A percentile compares a stretch with the other conserved stretches of the same genome.
Evolutionary conservation across 2,329 filamentous ascomycete species (phyloP).

Genomic region (Ceratocystis cubensis): DNA sequence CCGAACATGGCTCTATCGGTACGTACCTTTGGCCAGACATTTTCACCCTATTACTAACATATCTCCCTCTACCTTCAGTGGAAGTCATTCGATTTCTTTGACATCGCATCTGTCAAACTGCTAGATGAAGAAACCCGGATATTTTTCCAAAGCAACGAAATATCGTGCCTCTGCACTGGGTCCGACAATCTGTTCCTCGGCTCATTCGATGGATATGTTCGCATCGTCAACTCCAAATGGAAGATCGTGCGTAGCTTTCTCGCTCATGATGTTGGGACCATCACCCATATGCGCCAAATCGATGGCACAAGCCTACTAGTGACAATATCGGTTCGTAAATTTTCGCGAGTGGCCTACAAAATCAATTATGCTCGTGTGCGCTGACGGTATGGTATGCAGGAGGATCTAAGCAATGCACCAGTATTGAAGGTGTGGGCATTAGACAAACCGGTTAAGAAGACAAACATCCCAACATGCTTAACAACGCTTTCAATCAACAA

Average conservation of each 20-base stretch:
- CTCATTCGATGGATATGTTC: conserved; percentile 70
- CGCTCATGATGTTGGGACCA: conserved; percentile 65
- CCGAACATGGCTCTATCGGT: conserved; percentile 20
- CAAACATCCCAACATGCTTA: conserved; percentile 73
- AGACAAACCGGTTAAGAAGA: conserved; percentile 89
- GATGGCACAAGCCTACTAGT: conserved; percentile 76
- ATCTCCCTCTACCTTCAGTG: conserved; percentile 46
- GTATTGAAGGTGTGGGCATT: conserved; percentile 95
- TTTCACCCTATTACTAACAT: neutral
- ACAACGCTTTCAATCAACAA: conserved; percentile 80
- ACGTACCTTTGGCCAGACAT: neutral
- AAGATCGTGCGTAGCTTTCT: conserved; percentile 78
- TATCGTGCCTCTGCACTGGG: conserved; percentile 73
- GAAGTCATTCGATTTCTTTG: conserved; percentile 99
- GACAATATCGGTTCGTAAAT: conserved; percentile 49
- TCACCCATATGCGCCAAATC: conserved; percentile 87
- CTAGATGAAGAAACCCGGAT: conserved; percentile 65
- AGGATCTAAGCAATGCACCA: conserved; percentile 79
- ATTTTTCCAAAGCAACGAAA: conserved; percentile 70
- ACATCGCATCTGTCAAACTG: conserved; percentile 72
- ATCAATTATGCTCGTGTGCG: neutral
- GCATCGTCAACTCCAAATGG: conserved; percentile 77
- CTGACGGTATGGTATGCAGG: conserved; percentile 33
- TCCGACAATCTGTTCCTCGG: conserved; percentile 85
- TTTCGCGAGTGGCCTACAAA: too few relatives aligned